A percentile compares a stretch with the other conserved stretches of the same genome.
Evolutionary conservation across 176 grass and related monocot species (phyloP).

Genomic region (sorghum (Sorghum bicolor)): Sorghum_bicolor_NCBIv3 NC_012872.2:17142501-17143000

Average conservation of each 20-base stretch:
- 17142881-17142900: conserved; percentile 32
- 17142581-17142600: background rate
- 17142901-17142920: background rate
- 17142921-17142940: conserved; percentile 5
- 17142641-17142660: no score
- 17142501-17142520: background rate
- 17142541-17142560: background rate
- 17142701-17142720: background rate
- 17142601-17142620: background rate
- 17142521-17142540: background rate
- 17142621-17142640: no score
- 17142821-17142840: conserved; percentile 48
- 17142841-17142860: conserved; percentile 23
- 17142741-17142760: background rate
- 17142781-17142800: conserved; percentile 28
- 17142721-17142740: background rate
- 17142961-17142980: conserved; percentile 43
- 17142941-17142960: conserved; percentile 33
- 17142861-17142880: conserved; percentile 24
- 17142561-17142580: background rate
- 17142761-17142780: background rate
- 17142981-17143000: conserved; percentile 42
- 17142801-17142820: conserved; percentile 35
- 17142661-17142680: no score
- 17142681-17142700: background rate